Evolutionary conservation across 225 moss, liverwort and hornwort species (phyloP).

Genomic region (Marchantia polymorpha): DNA sequence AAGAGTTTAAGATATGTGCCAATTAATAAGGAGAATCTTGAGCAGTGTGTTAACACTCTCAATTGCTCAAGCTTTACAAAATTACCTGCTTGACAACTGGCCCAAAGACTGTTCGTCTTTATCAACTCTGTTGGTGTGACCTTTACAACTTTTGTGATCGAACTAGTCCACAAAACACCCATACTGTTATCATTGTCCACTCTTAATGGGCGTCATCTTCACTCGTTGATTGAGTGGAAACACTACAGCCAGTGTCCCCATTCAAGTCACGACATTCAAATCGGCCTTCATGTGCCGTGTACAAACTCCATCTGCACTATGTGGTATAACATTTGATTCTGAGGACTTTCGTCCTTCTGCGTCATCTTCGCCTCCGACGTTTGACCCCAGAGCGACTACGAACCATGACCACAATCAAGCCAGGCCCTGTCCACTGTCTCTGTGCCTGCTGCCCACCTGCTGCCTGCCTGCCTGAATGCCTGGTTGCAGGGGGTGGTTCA

Average conservation of each 20-base stretch:
- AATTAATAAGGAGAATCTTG: neutral
- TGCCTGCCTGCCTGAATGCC: too few relatives aligned
- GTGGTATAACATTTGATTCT: neutral
- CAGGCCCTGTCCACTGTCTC: neutral
- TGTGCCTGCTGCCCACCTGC: neutral
- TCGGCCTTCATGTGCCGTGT: neutral
- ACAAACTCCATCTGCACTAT: neutral
- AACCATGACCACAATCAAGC: neutral
- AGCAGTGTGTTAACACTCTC: neutral
- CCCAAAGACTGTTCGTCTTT: neutral
- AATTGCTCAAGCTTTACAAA: neutral
- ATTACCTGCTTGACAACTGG: constrained; percentile 1
- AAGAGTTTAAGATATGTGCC: too few relatives aligned
- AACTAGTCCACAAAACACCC: neutral
- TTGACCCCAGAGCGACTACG: neutral
- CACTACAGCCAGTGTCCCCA: neutral
- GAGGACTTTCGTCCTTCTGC: neutral
- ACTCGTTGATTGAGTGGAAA: neutral
- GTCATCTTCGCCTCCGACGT: neutral
- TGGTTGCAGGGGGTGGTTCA: neutral
- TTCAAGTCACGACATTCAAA: neutral
- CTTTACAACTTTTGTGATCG: neutral
- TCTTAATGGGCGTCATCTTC: neutral
- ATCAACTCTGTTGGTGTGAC: neutral
- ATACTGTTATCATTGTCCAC: neutral